These are phyloP conservation scores for Cercospora janseana DNA, from an alignment of 2,329 filamentous ascomycete species.

Conservation along the genomic window DNA sequence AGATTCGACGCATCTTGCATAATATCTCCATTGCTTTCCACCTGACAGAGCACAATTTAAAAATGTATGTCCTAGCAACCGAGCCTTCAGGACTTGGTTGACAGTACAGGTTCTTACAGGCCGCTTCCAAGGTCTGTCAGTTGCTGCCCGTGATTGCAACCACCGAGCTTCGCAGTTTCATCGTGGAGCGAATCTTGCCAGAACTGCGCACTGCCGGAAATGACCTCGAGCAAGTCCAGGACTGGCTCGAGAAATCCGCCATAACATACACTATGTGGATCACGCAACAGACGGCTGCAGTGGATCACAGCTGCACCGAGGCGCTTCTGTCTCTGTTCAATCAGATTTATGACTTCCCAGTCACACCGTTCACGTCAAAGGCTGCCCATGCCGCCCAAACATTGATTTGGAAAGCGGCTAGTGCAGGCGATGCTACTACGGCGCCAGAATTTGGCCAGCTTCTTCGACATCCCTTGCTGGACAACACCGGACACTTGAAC, in stretches of 20 bases:
- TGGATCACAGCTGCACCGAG: constrained; percentile 34
- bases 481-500: constrained; percentile 63
- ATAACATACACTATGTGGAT: constrained; percentile 67
- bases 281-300: constrained; percentile 45
- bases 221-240: constrained; percentile 41
- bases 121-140: constrained; percentile 64
- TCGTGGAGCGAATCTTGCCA: constrained; percentile 58
- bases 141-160: constrained; percentile 6
- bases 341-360: constrained; percentile 47
- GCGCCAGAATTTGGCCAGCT: constrained; percentile 63
- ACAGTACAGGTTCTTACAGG: constrained; percentile 61
- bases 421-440: neutral
- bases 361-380: constrained; percentile 54
- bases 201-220: no score
- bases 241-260: constrained; percentile 68
- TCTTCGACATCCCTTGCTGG: constrained; percentile 66
- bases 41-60: constrained; percentile 63
- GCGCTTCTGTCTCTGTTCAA: constrained; percentile 47
- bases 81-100: no score
- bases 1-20: constrained; percentile 54
- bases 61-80: constrained; percentile 52
- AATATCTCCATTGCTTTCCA: constrained; percentile 61
- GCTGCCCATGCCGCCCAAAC: constrained; percentile 68
- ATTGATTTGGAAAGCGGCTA: constrained; percentile 69
- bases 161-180: constrained; percentile 61